Percentiles rank a stretch among this genome's conserved stretches.
Conservation (phyloP, 768 basidiomycete genomes). For the Xerocomus brunneocitrinus region DNA sequence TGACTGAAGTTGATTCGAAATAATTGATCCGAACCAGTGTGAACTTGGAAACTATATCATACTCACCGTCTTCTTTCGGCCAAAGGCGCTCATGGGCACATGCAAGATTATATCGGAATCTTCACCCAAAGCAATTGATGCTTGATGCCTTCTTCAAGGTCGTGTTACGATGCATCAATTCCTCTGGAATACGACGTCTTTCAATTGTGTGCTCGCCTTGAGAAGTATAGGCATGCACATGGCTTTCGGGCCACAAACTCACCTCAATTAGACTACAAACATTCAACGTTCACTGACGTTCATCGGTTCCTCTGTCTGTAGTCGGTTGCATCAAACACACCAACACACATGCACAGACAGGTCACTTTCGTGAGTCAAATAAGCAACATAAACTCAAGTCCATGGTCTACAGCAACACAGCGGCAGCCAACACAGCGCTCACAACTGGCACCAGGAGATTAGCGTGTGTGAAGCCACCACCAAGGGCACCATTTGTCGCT, state of each 20-base stretch:
- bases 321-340: not conserved
- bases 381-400: not conserved
- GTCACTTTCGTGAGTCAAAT: constrained; percentile 3
- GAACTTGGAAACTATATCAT: too few relatives aligned
- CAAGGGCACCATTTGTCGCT: constrained; percentile 5
- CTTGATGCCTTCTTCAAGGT: too few relatives aligned
- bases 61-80: too few relatives aligned
- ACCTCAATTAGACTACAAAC: not conserved
- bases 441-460: constrained; percentile 5
- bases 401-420: constrained; percentile 12
- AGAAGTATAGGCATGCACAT: not conserved
- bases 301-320: not conserved
- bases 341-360: not conserved
- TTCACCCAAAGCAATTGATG: too few relatives aligned
- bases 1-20: too few relatives aligned
- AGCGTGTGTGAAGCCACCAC: not conserved
- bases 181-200: too few relatives aligned
- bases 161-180: too few relatives aligned
- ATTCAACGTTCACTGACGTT: too few relatives aligned
- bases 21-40: too few relatives aligned
- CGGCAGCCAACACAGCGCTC: constrained; percentile 9
- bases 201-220: too few relatives aligned
- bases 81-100: too few relatives aligned
- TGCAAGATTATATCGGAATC: too few relatives aligned
- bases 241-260: not conserved